A percentile compares a stretch with the other conserved stretches of the same genome.
Evolutionary conservation across 305 asterid genomes (phyloP).

Genomic region (Caryopteris hybrid): DNA sequence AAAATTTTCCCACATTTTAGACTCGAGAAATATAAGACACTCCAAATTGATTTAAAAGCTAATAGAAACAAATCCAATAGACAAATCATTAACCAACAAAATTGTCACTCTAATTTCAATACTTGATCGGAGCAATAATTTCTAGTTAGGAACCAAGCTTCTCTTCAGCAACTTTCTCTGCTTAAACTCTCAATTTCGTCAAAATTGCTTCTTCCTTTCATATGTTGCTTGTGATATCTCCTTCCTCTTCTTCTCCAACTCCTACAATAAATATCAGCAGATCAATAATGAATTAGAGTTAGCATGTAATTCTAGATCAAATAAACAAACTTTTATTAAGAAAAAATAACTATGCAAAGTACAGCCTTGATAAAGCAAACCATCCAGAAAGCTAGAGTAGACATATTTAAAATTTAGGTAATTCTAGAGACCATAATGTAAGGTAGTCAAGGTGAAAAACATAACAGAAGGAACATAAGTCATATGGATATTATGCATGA

Average conservation of each 20-base stretch:
- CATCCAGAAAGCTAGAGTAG: too few species aligned
- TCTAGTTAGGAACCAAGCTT: constrained; percentile 71
- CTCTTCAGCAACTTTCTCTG: constrained; percentile 72
- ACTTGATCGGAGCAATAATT: constrained; percentile 59
- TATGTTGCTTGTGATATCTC: constrained; percentile 70
- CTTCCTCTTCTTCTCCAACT: constrained; percentile 85
- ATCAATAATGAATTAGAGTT: too few species aligned
- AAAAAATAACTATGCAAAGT: too few species aligned
- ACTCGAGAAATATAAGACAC: neutral
- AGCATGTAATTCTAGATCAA: neutral
- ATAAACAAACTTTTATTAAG: neutral
- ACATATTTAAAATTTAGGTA: neutral
- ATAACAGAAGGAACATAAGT: neutral
- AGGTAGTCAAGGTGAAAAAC: neutral
- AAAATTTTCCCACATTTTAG: too few species aligned
- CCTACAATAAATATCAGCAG: constrained; percentile 29
- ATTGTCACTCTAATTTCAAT: constrained; percentile 26
- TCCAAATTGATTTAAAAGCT: neutral
- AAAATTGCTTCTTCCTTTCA: constrained; percentile 79
- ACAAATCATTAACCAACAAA: constrained; percentile 12
- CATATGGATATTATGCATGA: neutral
- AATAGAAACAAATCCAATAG: neutral
- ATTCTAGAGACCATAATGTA: neutral
- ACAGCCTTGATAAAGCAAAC: neutral
- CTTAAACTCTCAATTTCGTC: constrained; percentile 61